Percentiles rank a stretch among this genome's conserved stretches.
Evolutionary conservation across 768 basidiomycete genomes (phyloP).

Genomic region (Pisolithus marmoratus): DNA sequence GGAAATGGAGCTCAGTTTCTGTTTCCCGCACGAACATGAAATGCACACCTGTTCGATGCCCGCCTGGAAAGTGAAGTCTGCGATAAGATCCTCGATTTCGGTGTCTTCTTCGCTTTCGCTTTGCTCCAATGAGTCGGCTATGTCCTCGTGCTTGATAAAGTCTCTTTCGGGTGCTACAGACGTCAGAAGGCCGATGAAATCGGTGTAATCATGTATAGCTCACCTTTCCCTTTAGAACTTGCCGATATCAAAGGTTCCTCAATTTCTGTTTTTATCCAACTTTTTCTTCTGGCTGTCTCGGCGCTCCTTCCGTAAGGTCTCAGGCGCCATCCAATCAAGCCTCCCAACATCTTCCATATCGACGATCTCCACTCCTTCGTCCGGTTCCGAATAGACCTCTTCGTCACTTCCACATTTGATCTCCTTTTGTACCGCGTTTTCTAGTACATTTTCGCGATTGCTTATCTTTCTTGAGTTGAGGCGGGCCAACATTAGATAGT

Average conservation of each 20-base stretch:
- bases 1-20: neutral
- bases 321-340: constrained; percentile 89
- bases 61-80: constrained; percentile 52
- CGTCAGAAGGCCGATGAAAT: neutral
- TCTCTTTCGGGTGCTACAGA: constrained; percentile 5
- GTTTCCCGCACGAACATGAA: neutral
- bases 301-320: constrained; percentile 54
- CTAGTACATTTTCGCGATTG: constrained; percentile 21
- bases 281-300: constrained; percentile 32
- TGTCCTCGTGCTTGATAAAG: constrained; percentile 24
- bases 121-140: constrained; percentile 59
- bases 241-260: constrained; percentile 33
- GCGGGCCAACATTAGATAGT: constrained; percentile 45
- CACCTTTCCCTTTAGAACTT: constrained; percentile 30
- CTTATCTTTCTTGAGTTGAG: constrained; percentile 44
- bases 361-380: constrained; percentile 81
- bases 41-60: constrained; percentile 34
- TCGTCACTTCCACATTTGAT: constrained; percentile 42
- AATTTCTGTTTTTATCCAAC: constrained; percentile 36
- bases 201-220: neutral
- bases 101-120: constrained; percentile 76
- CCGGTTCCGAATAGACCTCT: constrained; percentile 80
- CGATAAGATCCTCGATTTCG: constrained; percentile 71
- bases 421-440: constrained; percentile 17
- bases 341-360: constrained; percentile 73